These are phyloP conservation scores for Hyparrhenia diplandra DNA, from an alignment of 176 grass and related monocot species.

Conservation along the genomic window DNA sequence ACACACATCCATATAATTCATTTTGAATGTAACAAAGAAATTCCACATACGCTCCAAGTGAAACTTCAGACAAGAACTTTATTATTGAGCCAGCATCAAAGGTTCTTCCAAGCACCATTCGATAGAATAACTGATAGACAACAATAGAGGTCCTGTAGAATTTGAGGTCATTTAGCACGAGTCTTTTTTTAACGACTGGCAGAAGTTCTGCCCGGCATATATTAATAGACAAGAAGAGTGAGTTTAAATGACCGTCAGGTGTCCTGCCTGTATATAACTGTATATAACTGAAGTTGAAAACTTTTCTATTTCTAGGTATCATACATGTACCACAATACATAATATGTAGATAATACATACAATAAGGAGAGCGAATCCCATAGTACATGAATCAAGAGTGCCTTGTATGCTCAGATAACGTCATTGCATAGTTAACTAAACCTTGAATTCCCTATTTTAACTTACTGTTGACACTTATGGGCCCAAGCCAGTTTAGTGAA, in stretches of 20 bases:
- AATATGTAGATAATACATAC: not conserved
- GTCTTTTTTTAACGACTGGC: too few relatives aligned
- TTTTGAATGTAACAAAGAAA: not conserved
- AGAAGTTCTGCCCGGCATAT: too few relatives aligned
- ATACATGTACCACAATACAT: not conserved
- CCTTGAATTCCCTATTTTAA: constrained; percentile 1
- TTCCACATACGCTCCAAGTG: constrained; percentile 84
- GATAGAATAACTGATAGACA: constrained; percentile 88
- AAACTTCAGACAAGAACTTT: constrained; percentile 84
- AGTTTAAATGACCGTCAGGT: too few relatives aligned
- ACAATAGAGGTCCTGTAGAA: constrained; percentile 95
- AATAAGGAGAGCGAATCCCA: not conserved
- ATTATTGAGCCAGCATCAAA: constrained; percentile 72
- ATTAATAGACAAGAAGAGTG: too few relatives aligned
- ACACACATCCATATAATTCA: not conserved
- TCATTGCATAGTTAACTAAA: not conserved
- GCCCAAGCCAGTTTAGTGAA: too few relatives aligned
- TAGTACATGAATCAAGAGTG: not conserved
- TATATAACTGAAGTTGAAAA: not conserved
- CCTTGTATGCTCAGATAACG: too few relatives aligned
- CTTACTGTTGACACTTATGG: not conserved
- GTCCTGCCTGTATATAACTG: not conserved
- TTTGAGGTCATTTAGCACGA: not conserved
- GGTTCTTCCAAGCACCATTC: constrained; percentile 76
- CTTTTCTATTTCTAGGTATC: not conserved